Evolutionary conservation across 2,329 filamentous ascomycete genomes (phyloP).

Genomic region (Zelopaecilomyces penicillatus): DNA sequence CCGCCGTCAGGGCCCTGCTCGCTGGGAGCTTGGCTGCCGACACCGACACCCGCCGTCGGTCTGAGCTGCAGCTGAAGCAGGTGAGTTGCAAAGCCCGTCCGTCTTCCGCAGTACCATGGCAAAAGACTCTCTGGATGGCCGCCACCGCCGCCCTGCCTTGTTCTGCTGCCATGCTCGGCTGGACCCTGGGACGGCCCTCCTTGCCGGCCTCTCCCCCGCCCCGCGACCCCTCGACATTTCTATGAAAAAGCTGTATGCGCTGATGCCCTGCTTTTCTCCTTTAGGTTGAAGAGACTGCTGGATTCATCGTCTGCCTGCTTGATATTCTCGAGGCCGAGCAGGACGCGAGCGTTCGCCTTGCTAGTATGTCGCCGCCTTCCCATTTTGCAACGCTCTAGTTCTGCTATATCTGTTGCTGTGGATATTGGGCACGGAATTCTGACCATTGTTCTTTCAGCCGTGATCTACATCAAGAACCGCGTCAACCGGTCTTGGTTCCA

Average conservation of each 20-base stretch:
- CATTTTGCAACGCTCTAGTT: not conserved
- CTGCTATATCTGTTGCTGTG: not conserved
- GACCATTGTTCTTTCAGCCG: slow-evolving; percentile 48
- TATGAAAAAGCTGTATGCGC: not conserved
- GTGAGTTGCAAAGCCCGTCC: slow-evolving; percentile 40
- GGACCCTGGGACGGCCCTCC: not conserved
- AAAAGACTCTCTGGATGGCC: not conserved
- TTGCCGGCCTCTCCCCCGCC: not conserved
- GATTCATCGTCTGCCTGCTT: slow-evolving; percentile 83
- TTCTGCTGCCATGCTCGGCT: no score
- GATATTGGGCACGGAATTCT: slow-evolving; percentile 4
- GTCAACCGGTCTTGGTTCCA: slow-evolving; percentile 86
- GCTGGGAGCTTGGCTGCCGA: slow-evolving; percentile 67
- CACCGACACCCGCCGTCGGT: slow-evolving; percentile 64
- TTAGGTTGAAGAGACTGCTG: slow-evolving; percentile 81
- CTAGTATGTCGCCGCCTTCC: slow-evolving; percentile 54
- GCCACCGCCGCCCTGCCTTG: not conserved
- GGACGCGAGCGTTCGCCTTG: slow-evolving; percentile 74
- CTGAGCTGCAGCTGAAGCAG: slow-evolving; percentile 74
- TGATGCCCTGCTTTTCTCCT: slow-evolving; percentile 12
- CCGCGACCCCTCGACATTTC: not conserved
- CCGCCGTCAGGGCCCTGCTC: slow-evolving; percentile 67
- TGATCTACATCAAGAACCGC: slow-evolving; percentile 96
- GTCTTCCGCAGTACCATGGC: not conserved
- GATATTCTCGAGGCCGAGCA: slow-evolving; percentile 87